A percentile compares a stretch with the other conserved stretches of the same genome.
Evolutionary conservation across 2,329 filamentous ascomycete genomes (phyloP).

Genomic region (Gyromitra esculenta): DNA sequence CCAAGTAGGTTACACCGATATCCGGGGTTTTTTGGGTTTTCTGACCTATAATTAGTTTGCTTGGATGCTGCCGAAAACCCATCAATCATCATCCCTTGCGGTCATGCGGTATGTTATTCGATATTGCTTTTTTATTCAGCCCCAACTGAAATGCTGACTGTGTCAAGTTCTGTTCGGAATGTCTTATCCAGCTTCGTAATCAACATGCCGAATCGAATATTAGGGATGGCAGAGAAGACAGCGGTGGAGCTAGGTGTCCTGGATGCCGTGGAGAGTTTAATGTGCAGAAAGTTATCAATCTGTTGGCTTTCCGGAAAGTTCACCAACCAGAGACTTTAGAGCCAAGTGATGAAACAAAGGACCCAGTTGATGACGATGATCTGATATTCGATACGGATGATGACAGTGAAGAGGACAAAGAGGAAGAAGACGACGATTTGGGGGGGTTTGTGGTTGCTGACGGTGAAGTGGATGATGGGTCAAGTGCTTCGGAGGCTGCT

Average conservation of each 20-base stretch:
- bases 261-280: conserved; percentile 76
- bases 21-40: conserved; percentile 7
- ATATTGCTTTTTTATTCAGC: conserved; percentile 6
- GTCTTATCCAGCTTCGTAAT: conserved; percentile 75
- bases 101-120: conserved; percentile 67
- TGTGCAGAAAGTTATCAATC: conserved; percentile 76
- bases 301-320: conserved; percentile 76
- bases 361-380: conserved; percentile 47
- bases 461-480: conserved; percentile 58
- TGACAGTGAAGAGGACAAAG: conserved; percentile 59
- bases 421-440: conserved; percentile 59
- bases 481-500: conserved; percentile 25
- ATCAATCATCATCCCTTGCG: conserved; percentile 81
- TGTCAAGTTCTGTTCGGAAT: conserved; percentile 73
- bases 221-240: conserved; percentile 69
- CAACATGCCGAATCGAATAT: conserved; percentile 67
- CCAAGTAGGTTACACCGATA: conserved; percentile 52
- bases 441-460: conserved; percentile 67
- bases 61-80: conserved; percentile 79
- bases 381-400: conserved; percentile 57
- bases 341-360: conserved; percentile 31
- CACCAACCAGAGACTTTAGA: conserved; percentile 68
- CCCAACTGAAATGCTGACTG: conserved; percentile 12
- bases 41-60: conserved; percentile 68
- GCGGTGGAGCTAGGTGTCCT: conserved; percentile 72